Evolutionary conservation across 2,329 filamentous ascomycete genomes (phyloP), one percentile per base, ranked within the genome.

Genomic region (Atkinsonella hypoxylon): DNA sequence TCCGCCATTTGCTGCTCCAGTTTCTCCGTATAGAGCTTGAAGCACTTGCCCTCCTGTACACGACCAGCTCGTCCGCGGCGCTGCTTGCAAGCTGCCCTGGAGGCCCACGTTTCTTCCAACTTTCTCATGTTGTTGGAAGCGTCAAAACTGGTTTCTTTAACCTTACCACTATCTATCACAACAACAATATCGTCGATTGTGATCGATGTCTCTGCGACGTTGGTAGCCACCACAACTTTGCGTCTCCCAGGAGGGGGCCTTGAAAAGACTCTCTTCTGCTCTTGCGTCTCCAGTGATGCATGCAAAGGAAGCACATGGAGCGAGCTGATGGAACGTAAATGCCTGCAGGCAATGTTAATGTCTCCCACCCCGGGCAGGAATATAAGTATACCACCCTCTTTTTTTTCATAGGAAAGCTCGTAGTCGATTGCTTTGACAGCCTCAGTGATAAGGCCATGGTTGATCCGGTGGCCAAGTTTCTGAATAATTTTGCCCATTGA

Each of bases 151-250:
- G 90, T 98, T 67, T 98, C 91, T 63, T 98, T 98, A 53, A 98
- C 93, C 49, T 89, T 83, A 30, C 93, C 93, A 11, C 86, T 93
- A 64, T 98, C 93, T 55, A 98, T 91, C 44, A 98, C 93, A 2
- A 88, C 91, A 2, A 97, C 87, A 49, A 98, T 87, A 62, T 98
- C 93, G 62, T 96, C 90, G 53, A 98, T 98, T 0, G 93, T 98
- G 64, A 98, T 97, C 2, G 93, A 97, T 0, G 93, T 98, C 66
- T 98, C 93, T 2, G 93, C 93, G 2, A 98, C 91, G 61, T 98
- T 98, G 43, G 93, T 98, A 1, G 93, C 88, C 7, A 91, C 87
- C 34, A 98, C 87, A 12, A 98, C 81, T 68, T 98, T 98, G 36
- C 93, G 79, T 67, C 88, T 90, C 0, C 89, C 89, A 2, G 71